These are phyloP conservation scores for Nakazawaea populi DNA, from an alignment of 805 yeast species.

Conservation along the genomic window DNA sequence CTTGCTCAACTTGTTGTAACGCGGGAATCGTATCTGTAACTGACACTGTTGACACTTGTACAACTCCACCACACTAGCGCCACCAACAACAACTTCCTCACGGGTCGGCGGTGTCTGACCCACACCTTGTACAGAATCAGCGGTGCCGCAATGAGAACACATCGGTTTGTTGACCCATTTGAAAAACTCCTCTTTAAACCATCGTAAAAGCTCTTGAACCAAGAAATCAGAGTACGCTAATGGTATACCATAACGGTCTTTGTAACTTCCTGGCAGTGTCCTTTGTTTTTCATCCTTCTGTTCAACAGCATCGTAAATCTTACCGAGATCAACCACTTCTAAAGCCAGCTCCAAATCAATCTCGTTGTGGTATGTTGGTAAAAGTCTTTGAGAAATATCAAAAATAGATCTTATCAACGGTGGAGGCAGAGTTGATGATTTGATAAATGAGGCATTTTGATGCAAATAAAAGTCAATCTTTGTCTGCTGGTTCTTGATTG, in stretches of 20 bases:
- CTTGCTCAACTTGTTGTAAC: conserved; percentile 64
- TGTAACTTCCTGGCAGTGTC: conserved; percentile 15
- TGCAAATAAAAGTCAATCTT: neutral
- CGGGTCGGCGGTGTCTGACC: conserved; percentile 38
- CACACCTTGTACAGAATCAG: conserved; percentile 27
- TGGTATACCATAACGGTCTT: conserved; percentile 6
- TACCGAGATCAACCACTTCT: conserved; percentile 49
- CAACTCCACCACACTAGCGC: conserved; percentile 56
- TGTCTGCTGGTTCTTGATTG: neutral
- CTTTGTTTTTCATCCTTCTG: conserved; percentile 27
- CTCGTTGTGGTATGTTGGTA: conserved; percentile 33
- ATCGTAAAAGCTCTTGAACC: conserved; percentile 50
- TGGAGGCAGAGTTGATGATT: neutral
- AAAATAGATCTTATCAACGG: conserved; percentile 2
- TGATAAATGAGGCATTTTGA: neutral
- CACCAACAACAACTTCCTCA: conserved; percentile 38
- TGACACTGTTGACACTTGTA: conserved; percentile 56
- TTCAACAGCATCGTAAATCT: conserved; percentile 59
- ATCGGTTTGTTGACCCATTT: conserved; percentile 73
- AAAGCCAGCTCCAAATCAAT: conserved; percentile 50
- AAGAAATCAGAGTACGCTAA: conserved; percentile 50
- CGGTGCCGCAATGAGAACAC: conserved; percentile 45
- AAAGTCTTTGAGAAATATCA: neutral
- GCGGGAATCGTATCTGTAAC: conserved; percentile 52
- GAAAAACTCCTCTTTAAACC: conserved; percentile 79